Percentiles rank a stretch among this genome's conserved stretches.
phyloP scores from a whole-genome alignment of 225 moss, liverwort and hornwort species.

The Anthoceros angustus region DNA sequence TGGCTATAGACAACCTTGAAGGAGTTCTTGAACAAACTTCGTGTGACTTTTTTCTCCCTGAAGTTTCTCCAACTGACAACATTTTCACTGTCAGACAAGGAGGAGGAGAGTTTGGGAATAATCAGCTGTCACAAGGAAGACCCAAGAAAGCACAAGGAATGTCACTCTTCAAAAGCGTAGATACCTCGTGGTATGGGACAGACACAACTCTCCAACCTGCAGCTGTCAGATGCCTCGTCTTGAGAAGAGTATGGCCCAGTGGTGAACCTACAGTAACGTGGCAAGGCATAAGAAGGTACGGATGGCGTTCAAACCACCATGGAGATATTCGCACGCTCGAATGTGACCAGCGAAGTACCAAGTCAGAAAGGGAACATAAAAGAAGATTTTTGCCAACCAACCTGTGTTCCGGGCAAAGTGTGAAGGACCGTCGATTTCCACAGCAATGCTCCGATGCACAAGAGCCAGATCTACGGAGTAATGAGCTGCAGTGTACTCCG shows the following conservation, averaged over 20 bases:
- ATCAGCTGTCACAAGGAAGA: background rate
- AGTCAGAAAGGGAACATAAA: background rate
- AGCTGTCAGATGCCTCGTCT: constrained; percentile 58
- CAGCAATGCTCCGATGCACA: constrained; percentile 42
- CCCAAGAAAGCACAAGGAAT: background rate
- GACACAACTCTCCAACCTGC: constrained; percentile 75
- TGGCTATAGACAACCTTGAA: constrained; percentile 5
- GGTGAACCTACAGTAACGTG: constrained; percentile 13
- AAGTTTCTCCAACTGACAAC: constrained; percentile 28
- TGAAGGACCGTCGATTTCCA: constrained; percentile 78
- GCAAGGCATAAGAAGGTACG: constrained; percentile 6
- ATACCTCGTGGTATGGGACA: constrained; percentile 68
- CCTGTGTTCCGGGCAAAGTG: constrained; percentile 81
- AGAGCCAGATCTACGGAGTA: constrained; percentile 73
- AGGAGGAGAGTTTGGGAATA: background rate
- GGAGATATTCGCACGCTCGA: too few relatives aligned
- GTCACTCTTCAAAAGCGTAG: background rate
- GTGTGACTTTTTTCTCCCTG: constrained; percentile 18
- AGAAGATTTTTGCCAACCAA: constrained; percentile 2
- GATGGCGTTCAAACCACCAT: background rate
- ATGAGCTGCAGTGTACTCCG: constrained; percentile 46
- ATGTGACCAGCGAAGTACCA: background rate
- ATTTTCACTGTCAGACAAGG: background rate
- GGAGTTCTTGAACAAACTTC: constrained; percentile 12
- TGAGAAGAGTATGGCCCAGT: constrained; percentile 66